These are phyloP conservation scores for Geotrichum aggregatum DNA, from an alignment of 1,139 yeast species.

Conservation along the genomic window DNA sequence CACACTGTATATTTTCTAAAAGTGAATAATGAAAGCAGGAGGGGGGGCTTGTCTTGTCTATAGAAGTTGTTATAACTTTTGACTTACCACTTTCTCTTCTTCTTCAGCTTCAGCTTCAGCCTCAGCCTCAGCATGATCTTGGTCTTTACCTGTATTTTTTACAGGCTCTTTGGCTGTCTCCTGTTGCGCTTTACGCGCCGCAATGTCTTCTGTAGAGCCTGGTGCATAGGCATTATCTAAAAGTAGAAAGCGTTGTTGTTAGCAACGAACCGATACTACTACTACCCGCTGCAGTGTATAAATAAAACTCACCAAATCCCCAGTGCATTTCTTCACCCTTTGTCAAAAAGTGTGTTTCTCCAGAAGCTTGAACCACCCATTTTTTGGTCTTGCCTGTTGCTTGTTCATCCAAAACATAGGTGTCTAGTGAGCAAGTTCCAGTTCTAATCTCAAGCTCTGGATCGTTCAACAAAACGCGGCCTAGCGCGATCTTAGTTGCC, in stretches of 20 bases:
- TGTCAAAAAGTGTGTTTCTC: slow-evolving; percentile 60
- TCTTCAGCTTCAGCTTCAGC: too few species aligned
- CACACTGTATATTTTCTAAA: too few species aligned
- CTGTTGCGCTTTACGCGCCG: slow-evolving; percentile 33
- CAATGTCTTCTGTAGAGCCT: slow-evolving; percentile 71
- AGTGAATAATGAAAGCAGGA: too few species aligned
- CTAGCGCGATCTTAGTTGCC: slow-evolving; percentile 75
- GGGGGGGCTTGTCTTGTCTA: too few species aligned
- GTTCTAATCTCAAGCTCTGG: slow-evolving; percentile 47
- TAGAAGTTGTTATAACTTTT: not conserved
- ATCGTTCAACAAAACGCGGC: slow-evolving; percentile 58
- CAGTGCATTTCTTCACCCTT: slow-evolving; percentile 91
- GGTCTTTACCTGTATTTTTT: too few species aligned
- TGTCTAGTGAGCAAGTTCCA: slow-evolving; percentile 58
- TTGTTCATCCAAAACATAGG: slow-evolving; percentile 44
- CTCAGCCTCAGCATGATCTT: too few species aligned
- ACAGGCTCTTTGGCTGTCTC: slow-evolving; percentile 24
- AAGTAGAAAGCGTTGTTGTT: slow-evolving; percentile 5
- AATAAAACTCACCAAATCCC: slow-evolving; percentile 54
- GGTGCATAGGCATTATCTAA: slow-evolving; percentile 55
- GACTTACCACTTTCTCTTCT: slow-evolving; percentile 30
- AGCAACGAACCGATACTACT: too few species aligned
- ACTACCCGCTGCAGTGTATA: too few species aligned
- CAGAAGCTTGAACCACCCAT: slow-evolving; percentile 63
- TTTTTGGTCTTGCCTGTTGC: slow-evolving; percentile 39